Conservation (phyloP, 2,329 filamentous ascomycete genomes). For the Ceratocystis ficicola region DNA sequence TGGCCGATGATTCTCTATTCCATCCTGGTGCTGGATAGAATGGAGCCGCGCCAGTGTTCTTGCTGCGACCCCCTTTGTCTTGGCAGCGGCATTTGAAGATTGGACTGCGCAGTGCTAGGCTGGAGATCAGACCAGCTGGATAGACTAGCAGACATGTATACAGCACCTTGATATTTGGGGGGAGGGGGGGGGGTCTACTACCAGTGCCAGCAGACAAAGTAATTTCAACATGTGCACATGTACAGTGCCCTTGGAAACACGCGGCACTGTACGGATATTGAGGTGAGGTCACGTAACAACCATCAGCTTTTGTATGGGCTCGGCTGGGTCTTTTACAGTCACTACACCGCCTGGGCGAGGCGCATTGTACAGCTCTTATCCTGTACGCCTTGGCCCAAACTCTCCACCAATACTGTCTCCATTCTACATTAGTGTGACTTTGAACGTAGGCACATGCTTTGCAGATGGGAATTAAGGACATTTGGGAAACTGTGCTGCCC, state of each 20-base stretch:
- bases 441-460: background rate
- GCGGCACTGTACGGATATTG: background rate
- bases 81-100: background rate
- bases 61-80: background rate
- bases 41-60: background rate
- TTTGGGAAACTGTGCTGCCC: background rate
- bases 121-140: too few species aligned
- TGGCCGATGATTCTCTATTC: background rate
- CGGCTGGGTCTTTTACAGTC: background rate
- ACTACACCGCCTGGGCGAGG: background rate
- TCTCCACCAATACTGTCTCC: conserved; percentile 2
- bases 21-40: background rate
- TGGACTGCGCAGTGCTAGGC: background rate
- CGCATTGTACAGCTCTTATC: background rate
- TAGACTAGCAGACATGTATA: too few species aligned
- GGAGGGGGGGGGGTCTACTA: too few species aligned
- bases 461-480: too few species aligned
- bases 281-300: background rate
- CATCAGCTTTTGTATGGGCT: background rate
- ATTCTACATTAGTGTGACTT: background rate
- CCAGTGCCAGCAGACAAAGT: too few species aligned
- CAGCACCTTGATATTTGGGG: too few species aligned
- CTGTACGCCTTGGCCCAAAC: background rate
- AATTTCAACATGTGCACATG: background rate
- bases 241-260: background rate